A percentile compares a stretch with the other conserved stretches of the same genome.
These are phyloP conservation scores for Durotheca rogersii DNA, from an alignment of 495 filamentous ascomycete genomes.

Conservation along the genomic window DNA sequence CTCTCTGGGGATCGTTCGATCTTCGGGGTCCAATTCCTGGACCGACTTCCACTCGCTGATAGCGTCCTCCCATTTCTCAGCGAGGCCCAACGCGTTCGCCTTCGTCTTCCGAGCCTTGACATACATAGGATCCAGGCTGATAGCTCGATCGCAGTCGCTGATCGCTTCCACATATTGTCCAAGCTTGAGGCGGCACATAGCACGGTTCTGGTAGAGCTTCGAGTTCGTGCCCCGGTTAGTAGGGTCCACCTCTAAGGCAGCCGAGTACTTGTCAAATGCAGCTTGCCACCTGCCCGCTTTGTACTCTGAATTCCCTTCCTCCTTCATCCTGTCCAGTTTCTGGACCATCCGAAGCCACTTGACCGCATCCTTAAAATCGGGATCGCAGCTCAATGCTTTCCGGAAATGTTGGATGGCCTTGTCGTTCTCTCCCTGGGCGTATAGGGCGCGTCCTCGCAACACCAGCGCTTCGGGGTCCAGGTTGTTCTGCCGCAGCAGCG, in stretches of 20 bases:
- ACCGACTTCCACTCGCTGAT: constrained; percentile 84
- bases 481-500: constrained; percentile 76
- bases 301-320: constrained; percentile 87
- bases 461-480: constrained; percentile 93
- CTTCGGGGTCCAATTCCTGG: constrained; percentile 76
- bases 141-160: constrained; percentile 81
- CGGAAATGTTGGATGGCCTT: constrained; percentile 93
- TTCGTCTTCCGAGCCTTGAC: constrained; percentile 89
- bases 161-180: constrained; percentile 80
- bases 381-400: constrained; percentile 85
- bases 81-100: constrained; percentile 80
- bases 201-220: constrained; percentile 90
- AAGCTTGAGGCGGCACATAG: constrained; percentile 73
- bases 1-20: constrained; percentile 75
- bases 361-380: constrained; percentile 81
- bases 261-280: constrained; percentile 79
- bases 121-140: constrained; percentile 81
- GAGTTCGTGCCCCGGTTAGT: constrained; percentile 89
- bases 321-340: constrained; percentile 90
- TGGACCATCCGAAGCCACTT: constrained; percentile 83
- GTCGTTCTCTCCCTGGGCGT: constrained; percentile 89
- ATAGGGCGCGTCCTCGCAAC: constrained; percentile 81
- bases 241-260: constrained; percentile 86
- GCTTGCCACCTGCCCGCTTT: constrained; percentile 76
- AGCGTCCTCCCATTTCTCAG: constrained; percentile 88